Evolutionary conservation across 257 asterid genomes (phyloP).

Genomic region (Plectranthus barbatus): DNA sequence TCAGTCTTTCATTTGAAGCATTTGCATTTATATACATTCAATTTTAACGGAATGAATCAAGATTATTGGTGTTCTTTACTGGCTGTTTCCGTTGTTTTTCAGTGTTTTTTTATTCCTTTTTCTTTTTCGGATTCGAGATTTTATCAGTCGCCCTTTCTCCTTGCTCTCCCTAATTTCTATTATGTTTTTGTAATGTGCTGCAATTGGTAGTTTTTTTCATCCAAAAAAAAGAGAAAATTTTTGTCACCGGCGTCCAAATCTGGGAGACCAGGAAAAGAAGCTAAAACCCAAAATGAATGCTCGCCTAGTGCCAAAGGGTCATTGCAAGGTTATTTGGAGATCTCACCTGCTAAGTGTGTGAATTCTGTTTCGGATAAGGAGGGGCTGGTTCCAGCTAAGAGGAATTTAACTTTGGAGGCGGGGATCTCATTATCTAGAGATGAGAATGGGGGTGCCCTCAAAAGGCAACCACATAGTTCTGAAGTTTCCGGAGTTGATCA

Average conservation of each 20-base stretch:
- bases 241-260: conserved; percentile 52
- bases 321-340: conserved; percentile 41
- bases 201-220: conserved; percentile 59
- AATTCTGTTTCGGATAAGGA: conserved; percentile 20
- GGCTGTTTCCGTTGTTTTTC: not conserved
- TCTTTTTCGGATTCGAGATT: not conserved
- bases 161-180: not conserved
- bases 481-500: conserved; percentile 22
- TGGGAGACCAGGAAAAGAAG: conserved; percentile 50
- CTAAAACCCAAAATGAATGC: conserved; percentile 35
- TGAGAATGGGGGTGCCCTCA: conserved; percentile 22
- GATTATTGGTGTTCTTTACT: not conserved
- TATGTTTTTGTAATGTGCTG: not conserved
- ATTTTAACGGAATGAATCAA: not conserved
- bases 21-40: not conserved
- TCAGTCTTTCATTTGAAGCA: not conserved
- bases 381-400: conserved; percentile 32
- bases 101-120: not conserved
- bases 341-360: conserved; percentile 29
- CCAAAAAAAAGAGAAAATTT: conserved; percentile 77
- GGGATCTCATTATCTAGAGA: conserved; percentile 24
- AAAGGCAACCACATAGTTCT: conserved; percentile 13
- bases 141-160: not conserved
- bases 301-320: conserved; percentile 75
- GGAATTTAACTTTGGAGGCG: conserved; percentile 51